Base-by-base conservation (phyloP, 768 basidiomycete genomes). In the Russula abietina region DNA sequence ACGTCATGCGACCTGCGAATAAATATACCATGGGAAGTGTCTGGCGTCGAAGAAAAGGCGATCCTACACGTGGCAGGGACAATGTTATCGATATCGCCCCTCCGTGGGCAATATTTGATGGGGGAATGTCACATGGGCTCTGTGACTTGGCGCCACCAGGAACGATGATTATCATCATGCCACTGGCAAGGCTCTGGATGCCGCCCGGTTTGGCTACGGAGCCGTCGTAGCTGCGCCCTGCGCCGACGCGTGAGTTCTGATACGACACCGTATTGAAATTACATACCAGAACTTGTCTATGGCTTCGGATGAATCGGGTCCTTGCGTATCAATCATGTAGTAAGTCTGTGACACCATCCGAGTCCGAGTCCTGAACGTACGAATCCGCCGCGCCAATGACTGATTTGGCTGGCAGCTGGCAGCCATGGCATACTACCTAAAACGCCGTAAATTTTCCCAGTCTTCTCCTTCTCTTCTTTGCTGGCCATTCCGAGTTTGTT, bases 21-120 rank as follows among this genome's bases (percentile, higher is more conserved):
- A 6, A 39, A 39, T 39, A 6, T 39, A 39, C 38, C 1, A 28
- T 17, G 57, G 32, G 52, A 41, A 36, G 36, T 36, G 36, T 36
- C 11, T 30, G 24, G 7, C n/a, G 30, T 24, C 22, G 45, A 59
- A 32, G 57, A 59, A 59, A 54, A 48, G 57, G 19, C 36, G 45
- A 63, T 33, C 38, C 32, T 11, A 26, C 59, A 60, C 59, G 59
- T 53, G 59, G 41, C 41, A 43, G 24, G 41, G 59, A 59, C 32
- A 19, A 10, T 16, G 41, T 46, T 22, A 16, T 43, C 33, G 56
- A 60, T 26, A 14, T 59, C 30, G 54, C 39, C 32, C 19, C 45
- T 41, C 45, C n/a, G 12, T 48, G 48, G 17, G 12, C 9, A n/a
- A 48, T 14, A 49, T 24, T 49, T 9, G n/a, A 24, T 12, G 46